Base-by-base conservation (phyloP, 176 grass and related monocot genomes). In the Avena sativa region DNA sequence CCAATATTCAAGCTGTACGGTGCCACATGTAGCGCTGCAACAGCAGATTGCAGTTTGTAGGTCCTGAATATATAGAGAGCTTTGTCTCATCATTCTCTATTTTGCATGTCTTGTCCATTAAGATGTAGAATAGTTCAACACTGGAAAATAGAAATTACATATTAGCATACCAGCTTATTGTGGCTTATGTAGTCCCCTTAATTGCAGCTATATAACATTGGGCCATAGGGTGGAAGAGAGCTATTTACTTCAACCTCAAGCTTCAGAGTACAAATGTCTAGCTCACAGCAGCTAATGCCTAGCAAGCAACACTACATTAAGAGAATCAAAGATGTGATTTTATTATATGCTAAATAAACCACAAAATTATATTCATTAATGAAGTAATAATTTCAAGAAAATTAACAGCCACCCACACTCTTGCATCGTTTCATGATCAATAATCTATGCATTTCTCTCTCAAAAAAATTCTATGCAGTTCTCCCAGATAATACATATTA, bases 31-130 rank as follows among this genome's bases (percentile, higher is more conserved):
- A 51, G 0, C 12, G 3, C 8, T 52, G 47, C 21, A 75, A 47
- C 72, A 26, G 72, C 72, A 78, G 58, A 38, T 78, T 86, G 56
- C 87, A 47, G 55, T 80, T 59, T 84, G 64, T 72, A 85, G 59
- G 60, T 63, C 21, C 56, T 64, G 70, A 50, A 62, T 58, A 75
- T 50, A 11, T n/a, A 23, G 23, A 63, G 17, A 63, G 40, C 34
- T 21, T 50, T 9, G 51, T 21, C 53, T 59, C 8, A 10, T 8
- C 60, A 38, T 73, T 83, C 67, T 72, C 6, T 23, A 84, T 84
- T 84, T 50, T 75, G 55, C 55, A 34, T 30, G 13, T 50, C 23
- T 67, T 49, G 23, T 80, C 10, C 56, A 16, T 4, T 55, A 12
- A 44, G 9, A 78, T 63, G 66, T 65, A 85, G 57, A 73, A 44